These are phyloP conservation scores for Hirschfeldia incana DNA, from an alignment of 345 rosid species.

Conservation along the genomic window DNA sequence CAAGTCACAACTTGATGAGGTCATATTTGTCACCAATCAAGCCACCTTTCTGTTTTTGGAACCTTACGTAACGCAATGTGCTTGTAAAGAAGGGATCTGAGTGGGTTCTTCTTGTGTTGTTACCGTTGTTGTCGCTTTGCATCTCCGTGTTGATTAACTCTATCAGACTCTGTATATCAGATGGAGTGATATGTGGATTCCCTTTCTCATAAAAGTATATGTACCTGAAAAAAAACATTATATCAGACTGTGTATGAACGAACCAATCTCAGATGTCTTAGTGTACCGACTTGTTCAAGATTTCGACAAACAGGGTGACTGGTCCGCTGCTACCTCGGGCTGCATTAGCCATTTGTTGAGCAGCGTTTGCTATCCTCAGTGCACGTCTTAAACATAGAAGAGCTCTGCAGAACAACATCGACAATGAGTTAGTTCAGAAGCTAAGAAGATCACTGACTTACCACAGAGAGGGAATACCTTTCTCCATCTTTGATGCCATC, in stretches of 20 bases:
- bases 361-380: constrained; percentile 84
- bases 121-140: constrained; percentile 57
- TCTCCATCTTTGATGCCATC: constrained; percentile 80
- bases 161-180: constrained; percentile 67
- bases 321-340: constrained; percentile 79
- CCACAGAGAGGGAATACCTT: constrained; percentile 47
- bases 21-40: constrained; percentile 55
- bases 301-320: constrained; percentile 74
- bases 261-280: background rate
- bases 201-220: constrained; percentile 82
- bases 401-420: constrained; percentile 48
- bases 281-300: constrained; percentile 72
- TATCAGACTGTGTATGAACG: no score
- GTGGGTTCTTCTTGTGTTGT: constrained; percentile 49
- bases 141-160: constrained; percentile 68
- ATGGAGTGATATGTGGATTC: constrained; percentile 59
- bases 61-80: constrained; percentile 66
- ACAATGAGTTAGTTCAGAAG: background rate
- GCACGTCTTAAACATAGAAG: constrained; percentile 85
- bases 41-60: constrained; percentile 85
- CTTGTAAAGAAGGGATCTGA: constrained; percentile 67
- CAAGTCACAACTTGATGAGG: constrained; percentile 37
- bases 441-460: background rate
- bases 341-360: constrained; percentile 82
- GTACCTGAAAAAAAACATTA: constrained; percentile 46